Base-by-base conservation (phyloP, 768 basidiomycete species). In the Hericium erinaceus region DNA sequence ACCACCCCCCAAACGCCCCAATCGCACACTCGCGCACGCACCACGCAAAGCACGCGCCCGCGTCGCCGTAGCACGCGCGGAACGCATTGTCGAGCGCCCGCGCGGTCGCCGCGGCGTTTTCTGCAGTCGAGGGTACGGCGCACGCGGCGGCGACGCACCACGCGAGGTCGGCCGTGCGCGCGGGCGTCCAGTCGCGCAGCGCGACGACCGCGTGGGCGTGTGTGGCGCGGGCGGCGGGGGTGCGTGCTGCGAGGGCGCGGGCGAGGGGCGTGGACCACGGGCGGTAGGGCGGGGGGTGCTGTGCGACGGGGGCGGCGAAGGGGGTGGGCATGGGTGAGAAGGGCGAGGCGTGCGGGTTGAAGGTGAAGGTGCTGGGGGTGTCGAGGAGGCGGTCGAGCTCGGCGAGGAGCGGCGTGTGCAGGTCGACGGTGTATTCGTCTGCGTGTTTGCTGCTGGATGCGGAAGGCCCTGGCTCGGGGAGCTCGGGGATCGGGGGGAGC, bases 151-250 rank as follows among this genome's bases (percentile, higher is more conserved):
- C 54, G 18, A 44, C 40, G 39, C 54, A 55, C 55, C 60, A 39
- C 60, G 59, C 49, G 55, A 60, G 12, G 57, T 51, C 15, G 53
- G 58, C 39, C 40, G 48, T 28, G 56, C 58, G 38, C 57, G 54
- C 13, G 20, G 39, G 20, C 20, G 39, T 55, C 54, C 54, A 55
- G 40, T 55, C 54, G 54, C 54, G 54, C 39, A 55, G 40, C 13
- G 12, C 24, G 22, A 55, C 54, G 39, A 44, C 54, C 39, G 39
- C 39, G 13, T 20, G 40, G n/a, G 54, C 54, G 40, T 55, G 18
- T 3, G 28, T 22, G 20, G 20, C 54, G 24, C 54, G 54, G n/a
- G 10, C 22, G n/a, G 15, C 28, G 24, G 16, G 18, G n/a, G 18
- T 11, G 12, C 39, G 20, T 12, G 39, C 41, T 13, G 15, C 13